Base-by-base conservation (phyloP, 2,329 filamentous ascomycete species). In the Tolypocladium tropicale region DNA sequence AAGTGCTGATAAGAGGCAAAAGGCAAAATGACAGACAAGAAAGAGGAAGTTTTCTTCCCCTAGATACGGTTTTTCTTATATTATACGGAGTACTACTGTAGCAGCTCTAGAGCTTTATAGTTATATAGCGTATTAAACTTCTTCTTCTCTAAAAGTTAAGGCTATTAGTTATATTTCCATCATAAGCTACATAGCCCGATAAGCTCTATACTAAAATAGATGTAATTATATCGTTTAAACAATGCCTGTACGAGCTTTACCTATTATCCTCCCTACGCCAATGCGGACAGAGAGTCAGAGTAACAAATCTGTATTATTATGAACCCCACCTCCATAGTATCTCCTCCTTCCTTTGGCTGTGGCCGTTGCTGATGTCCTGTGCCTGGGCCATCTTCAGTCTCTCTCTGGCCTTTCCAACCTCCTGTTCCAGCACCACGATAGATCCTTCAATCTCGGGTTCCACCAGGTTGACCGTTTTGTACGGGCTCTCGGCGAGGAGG, bases 371-470 rank as follows among this genome's bases (percentile, higher is more conserved):
- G 6, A 72, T 63, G 36, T 67, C 68, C 49, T 69, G 70, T 6
- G 72, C 60, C 54, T 77, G 70, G 0, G 76, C 65, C 14, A 60
- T 64, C 4, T 68, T 67, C 28, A 82, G 60, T 53, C 71, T 72
- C 32, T 67, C 67, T 50, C 65, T 67, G 0, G 76, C 66, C 55
- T 71, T 71, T 2, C 69, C 69, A 50, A 79, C 69, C 65, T 80
- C 78, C 53, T 75, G 70, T 1, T 65, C 65, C 54, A 81, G 61
- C 12, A 79, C 70, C 0, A 66, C 64, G n/a, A 84, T 76, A 2
- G 76, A 77, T 2, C 67, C 70, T 55, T 81, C 76, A 39, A 82
- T 76, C 32, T 81, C 78, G 0, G 76, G 73, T 60, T 84, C 81
- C 6, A 76, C 68, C 6, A 84, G 72, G 46, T 70, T 71, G 5